These are phyloP conservation scores for Dionaea muscipula DNA, from an alignment of 179 eudicot genomes.

Conservation along the genomic window DNA sequence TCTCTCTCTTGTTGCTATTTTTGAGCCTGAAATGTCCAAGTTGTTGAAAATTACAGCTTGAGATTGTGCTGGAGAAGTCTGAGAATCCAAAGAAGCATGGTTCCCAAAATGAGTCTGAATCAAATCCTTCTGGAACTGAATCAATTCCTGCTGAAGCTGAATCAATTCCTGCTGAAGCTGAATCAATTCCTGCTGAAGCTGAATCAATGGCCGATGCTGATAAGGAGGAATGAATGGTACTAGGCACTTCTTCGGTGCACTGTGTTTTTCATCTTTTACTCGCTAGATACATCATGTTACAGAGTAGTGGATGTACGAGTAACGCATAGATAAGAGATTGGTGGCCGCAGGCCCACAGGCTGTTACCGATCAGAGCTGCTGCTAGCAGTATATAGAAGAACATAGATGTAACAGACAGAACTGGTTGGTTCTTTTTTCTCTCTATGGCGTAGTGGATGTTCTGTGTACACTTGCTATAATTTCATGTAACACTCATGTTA, in stretches of 20 bases:
- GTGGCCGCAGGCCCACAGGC: background rate
- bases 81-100: slow-evolving; percentile 11
- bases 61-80: slow-evolving; percentile 34
- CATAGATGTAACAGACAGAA: background rate
- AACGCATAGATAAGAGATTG: background rate
- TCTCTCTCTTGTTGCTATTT: background rate
- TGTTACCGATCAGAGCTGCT: background rate
- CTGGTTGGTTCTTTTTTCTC: background rate
- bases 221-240: background rate
- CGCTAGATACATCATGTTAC: background rate
- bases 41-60: slow-evolving; percentile 18
- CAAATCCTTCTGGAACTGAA: background rate
- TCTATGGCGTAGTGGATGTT: background rate
- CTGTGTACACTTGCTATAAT: too few species aligned
- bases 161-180: background rate
- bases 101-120: background rate
- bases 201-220: background rate
- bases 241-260: background rate
- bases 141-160: background rate
- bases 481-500: too few species aligned
- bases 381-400: background rate
- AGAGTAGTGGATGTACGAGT: slow-evolving; percentile 1
- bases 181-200: background rate
- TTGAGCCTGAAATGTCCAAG: background rate
- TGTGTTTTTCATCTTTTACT: background rate